phyloP scores from a whole-genome alignment of 768 basidiomycete species.

The Mycena sanguinolenta region DNA sequence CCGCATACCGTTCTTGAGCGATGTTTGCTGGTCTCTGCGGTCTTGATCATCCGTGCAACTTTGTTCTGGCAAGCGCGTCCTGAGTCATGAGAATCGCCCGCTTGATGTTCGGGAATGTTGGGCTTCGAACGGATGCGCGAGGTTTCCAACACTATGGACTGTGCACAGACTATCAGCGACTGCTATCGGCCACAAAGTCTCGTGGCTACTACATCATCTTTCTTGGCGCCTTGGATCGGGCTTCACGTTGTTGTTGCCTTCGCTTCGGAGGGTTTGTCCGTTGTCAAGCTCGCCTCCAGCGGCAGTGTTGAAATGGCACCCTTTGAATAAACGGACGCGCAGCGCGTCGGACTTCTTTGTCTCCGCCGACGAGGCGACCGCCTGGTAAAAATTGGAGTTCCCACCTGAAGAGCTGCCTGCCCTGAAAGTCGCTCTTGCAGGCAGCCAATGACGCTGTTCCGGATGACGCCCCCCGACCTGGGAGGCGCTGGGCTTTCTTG shows the following conservation, averaged over 20 bases:
- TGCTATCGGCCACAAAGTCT: background rate
- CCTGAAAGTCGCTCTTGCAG: conserved; percentile 87
- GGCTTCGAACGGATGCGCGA: conserved; percentile 83
- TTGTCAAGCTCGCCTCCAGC: conserved; percentile 71
- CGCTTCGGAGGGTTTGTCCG: conserved; percentile 45
- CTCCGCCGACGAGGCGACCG: conserved; percentile 53
- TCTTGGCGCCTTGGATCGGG: conserved; percentile 50
- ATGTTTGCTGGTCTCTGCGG: conserved; percentile 81
- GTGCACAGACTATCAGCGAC: conserved; percentile 45
- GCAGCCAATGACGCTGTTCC: conserved; percentile 74
- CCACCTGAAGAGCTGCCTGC: conserved; percentile 76
- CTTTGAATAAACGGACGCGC: conserved; percentile 66
- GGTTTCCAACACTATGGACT: conserved; percentile 91
- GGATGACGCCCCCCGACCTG: conserved; percentile 91
- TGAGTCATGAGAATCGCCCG: conserved; percentile 90
- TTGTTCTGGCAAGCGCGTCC: conserved; percentile 77
- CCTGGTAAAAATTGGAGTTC: conserved; percentile 82
- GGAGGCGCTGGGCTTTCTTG: conserved; percentile 56
- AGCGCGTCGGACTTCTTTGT: conserved; percentile 58
- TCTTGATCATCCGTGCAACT: conserved; percentile 78
- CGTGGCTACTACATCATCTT: conserved; percentile 61
- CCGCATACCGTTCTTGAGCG: conserved; percentile 79
- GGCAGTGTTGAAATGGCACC: conserved; percentile 86
- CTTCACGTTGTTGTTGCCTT: conserved; percentile 41
- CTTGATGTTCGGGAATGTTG: conserved; percentile 92